These are phyloP conservation scores for Penicillium capsulatum DNA, from an alignment of 2,329 filamentous ascomycete species.

Conservation along the genomic window DNA sequence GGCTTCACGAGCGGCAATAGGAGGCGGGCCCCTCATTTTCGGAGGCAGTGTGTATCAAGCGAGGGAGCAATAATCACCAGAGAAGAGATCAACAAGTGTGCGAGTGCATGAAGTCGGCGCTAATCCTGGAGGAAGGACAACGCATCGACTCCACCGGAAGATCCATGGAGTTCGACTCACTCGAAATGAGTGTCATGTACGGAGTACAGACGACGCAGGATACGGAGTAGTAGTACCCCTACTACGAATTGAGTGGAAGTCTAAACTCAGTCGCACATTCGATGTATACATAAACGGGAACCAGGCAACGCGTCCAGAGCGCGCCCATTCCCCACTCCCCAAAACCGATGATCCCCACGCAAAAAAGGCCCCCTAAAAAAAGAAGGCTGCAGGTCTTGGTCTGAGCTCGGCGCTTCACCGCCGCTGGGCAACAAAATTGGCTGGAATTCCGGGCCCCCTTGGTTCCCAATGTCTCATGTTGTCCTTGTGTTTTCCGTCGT, in stretches of 20 bases:
- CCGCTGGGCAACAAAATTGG: conserved; percentile 31
- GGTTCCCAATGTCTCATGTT: conserved; percentile 19
- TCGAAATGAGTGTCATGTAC: too few relatives aligned
- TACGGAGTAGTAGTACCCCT: too few relatives aligned
- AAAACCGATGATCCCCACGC: neutral
- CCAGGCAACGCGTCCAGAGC: conserved; percentile 2
- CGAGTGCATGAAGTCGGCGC: neutral
- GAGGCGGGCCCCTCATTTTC: conserved; percentile 6
- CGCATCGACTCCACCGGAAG: conserved; percentile 9
- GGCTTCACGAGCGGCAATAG: conserved; percentile 12
- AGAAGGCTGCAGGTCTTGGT: neutral
- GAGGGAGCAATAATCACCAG: neutral
- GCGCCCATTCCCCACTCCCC: neutral
- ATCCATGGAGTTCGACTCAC: too few relatives aligned
- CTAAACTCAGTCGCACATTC: too few relatives aligned
- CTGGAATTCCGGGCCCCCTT: conserved; percentile 6
- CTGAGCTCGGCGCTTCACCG: conserved; percentile 20
- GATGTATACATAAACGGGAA: too few relatives aligned
- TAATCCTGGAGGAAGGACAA: conserved; percentile 5
- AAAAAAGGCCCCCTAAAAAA: neutral
- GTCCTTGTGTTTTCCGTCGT: conserved; percentile 22
- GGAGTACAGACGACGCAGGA: too few relatives aligned
- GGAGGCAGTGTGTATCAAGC: neutral
- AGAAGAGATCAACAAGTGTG: neutral
- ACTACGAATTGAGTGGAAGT: too few relatives aligned